Evolutionary conservation across 176 grass and related monocot species (phyloP), one percentile per base, ranked within the genome.

Genomic region (Triticum monococcum): DNA sequence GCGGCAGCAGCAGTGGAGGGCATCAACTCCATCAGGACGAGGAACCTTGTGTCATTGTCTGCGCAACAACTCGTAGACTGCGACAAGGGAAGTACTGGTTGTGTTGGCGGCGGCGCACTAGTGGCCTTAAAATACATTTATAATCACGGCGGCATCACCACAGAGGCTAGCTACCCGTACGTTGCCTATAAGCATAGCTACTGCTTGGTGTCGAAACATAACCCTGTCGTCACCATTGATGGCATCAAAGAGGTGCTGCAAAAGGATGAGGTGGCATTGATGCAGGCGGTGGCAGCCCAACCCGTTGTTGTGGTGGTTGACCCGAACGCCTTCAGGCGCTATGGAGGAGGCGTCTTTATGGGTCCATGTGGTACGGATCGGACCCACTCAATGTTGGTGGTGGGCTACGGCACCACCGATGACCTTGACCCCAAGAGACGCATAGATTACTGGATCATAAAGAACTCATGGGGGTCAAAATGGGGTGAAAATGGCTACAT

Each of bases 401-500:
- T 91, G 0, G 86, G 86, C 18, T 91, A 88, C 32, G 82, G 86
- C 6, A 20, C 32, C 32, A 62, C 48, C 12, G 7, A 54, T 54
- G 50, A 54, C 16, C 50, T 7, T 54, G 50, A 54, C 50, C 50
- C 23, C 4, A 54, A 17, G 0, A 62, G 32, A 1, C 28, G 68
- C 4, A 30, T 25, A 7, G 72, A 87, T 45, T 91, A 85, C 31
- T 95, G 90, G 93, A 95, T 92, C 18, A 81, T 95, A 26, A 92
- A 87, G 60, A 95, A 95, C 67, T 92, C 87, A 8, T 94, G 89
- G 93, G 82, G 93, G 2, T 7, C 9, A 1, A n/a, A 52, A 0
- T 92, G 93, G 92, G 93, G 93, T 5, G 93, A 95, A 62, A 23
- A 25, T 2, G 89, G 93, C 14, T 95, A 90, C 74, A 64, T 92